Base-by-base conservation (phyloP, 306 rosid species). In the Cicer bijugum region DNA sequence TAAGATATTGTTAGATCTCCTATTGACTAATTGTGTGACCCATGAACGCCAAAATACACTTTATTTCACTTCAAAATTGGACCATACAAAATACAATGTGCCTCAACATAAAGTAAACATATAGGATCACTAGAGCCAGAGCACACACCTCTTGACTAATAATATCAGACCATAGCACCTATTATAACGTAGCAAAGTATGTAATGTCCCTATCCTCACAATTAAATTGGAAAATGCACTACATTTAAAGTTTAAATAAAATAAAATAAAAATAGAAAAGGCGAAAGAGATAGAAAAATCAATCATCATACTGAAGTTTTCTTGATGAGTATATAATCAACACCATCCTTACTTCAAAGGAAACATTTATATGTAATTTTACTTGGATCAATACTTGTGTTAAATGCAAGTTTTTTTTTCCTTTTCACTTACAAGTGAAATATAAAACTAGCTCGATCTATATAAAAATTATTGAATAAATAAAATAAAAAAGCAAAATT, bases 151-250 rank as follows among this genome's bases (percentile, higher is more conserved):
- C 47, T 48, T 58, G 75, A 57, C 79, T 66, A 62, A 38, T 39
- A 47, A 69, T 28, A 28, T 28, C 40, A 48, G 81, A 78, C 70
- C 69, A 69, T 4, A 68, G 11, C 9, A 43, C 66, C 50, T 33
- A 43, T 43, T 62, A 12, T 72, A 48, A 38, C 43, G 50, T 33
- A 55, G 67, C 63, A 52, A 78, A 42, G 60, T 64, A 64, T 17
- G 74, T 63, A 39, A 72, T 6, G 78, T 72, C 78, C 52, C 45
- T 64, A 12, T 72, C 78, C 7, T 63, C 62, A 16, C 58, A 72
- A 52, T 47, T 23, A 45, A 71, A 78, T 71, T 62, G 52, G 51
- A 50, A 28, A 69, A 60, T 62, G 58, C 44, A 9, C 37, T 40
- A 23, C 33, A 37, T 46, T 12, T 37, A 43, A 70, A 71, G 61